Evolutionary conservation across 1,284 basidiomycete species (phyloP).

Genomic region (Schizophyllum commune): DNA sequence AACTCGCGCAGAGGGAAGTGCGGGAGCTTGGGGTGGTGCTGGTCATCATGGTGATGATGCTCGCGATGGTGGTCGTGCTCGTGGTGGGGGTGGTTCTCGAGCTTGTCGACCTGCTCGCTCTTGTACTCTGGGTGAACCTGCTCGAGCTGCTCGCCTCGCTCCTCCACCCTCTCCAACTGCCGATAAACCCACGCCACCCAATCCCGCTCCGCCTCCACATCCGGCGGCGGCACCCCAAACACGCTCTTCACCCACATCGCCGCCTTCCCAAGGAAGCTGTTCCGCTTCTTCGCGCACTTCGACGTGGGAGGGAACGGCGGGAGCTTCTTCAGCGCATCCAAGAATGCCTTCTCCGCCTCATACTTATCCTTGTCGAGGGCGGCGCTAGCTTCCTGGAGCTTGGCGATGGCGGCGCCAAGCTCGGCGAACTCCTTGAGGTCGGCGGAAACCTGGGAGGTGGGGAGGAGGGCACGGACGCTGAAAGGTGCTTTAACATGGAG

Average conservation of each 20-base stretch:
- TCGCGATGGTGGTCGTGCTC: not conserved
- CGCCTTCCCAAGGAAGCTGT: not conserved
- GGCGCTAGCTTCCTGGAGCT: slow-evolving; percentile 44
- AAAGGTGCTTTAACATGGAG: slow-evolving; percentile 2
- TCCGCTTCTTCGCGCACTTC: not conserved
- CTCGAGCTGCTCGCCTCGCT: not conserved
- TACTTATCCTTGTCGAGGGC: slow-evolving; percentile 48
- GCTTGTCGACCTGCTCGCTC: not conserved
- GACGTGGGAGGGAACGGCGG: slow-evolving; percentile 8
- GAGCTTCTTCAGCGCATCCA: slow-evolving; percentile 22
- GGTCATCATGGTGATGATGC: not conserved
- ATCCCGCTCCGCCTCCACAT: not conserved
- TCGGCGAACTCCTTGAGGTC: slow-evolving; percentile 33
- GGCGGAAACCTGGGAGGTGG: slow-evolving; percentile 16
- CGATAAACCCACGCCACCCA: not conserved
- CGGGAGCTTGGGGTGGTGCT: not conserved
- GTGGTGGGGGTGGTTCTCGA: not conserved
- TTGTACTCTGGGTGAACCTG: not conserved
- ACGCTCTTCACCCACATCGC: slow-evolving; percentile 12
- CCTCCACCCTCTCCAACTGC: not conserved
- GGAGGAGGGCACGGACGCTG: slow-evolving; percentile 42
- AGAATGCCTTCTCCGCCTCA: slow-evolving; percentile 35
- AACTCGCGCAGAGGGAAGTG: slow-evolving; percentile 33
- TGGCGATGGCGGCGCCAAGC: slow-evolving; percentile 41
- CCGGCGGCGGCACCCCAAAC: slow-evolving; percentile 19